A percentile compares a stretch with the other conserved stretches of the same genome.
These are phyloP conservation scores for Serpula lacrymans DNA, from an alignment of 768 basidiomycete genomes.

Conservation along the genomic window DNA sequence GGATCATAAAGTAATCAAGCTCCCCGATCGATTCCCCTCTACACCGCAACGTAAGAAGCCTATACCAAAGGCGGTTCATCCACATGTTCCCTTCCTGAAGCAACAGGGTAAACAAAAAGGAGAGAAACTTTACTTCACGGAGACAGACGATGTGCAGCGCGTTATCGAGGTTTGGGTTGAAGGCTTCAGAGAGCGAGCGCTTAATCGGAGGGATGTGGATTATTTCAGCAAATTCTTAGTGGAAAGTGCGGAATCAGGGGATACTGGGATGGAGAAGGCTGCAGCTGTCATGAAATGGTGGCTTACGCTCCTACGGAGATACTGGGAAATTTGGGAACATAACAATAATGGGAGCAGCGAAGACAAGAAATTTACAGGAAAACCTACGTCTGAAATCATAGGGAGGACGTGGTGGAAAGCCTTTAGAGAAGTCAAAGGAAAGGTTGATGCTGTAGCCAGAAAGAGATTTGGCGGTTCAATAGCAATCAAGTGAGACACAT, in stretches of 20 bases:
- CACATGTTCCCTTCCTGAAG: constrained; percentile 49
- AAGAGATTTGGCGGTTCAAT: constrained; percentile 73
- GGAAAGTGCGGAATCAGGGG: constrained; percentile 61
- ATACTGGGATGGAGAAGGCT: constrained; percentile 68
- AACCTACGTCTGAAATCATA: constrained; percentile 36
- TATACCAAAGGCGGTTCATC: constrained; percentile 52
- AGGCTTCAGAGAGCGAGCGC: constrained; percentile 54
- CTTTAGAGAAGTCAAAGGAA: constrained; percentile 64
- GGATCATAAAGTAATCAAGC: constrained; percentile 54
- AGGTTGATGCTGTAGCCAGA: constrained; percentile 61
- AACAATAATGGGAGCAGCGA: constrained; percentile 25
- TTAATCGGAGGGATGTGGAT: constrained; percentile 70
- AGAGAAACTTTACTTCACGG: constrained; percentile 56
- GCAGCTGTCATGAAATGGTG: constrained; percentile 79
- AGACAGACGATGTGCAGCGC: constrained; percentile 68
- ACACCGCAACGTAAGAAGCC: constrained; percentile 45
- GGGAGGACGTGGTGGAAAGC: constrained; percentile 81
- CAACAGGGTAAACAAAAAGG: constrained; percentile 49
- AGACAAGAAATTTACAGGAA: constrained; percentile 27
- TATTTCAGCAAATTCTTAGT: constrained; percentile 73
- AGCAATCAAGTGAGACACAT: constrained; percentile 46
- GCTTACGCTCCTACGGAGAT: constrained; percentile 62
- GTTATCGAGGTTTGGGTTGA: constrained; percentile 78
- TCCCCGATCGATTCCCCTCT: constrained; percentile 29
- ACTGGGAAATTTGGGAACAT: constrained; percentile 59